Evolutionary conservation across 2,329 filamentous ascomycete species (phyloP).

Genomic region (Aspergillus neoniger): DNA sequence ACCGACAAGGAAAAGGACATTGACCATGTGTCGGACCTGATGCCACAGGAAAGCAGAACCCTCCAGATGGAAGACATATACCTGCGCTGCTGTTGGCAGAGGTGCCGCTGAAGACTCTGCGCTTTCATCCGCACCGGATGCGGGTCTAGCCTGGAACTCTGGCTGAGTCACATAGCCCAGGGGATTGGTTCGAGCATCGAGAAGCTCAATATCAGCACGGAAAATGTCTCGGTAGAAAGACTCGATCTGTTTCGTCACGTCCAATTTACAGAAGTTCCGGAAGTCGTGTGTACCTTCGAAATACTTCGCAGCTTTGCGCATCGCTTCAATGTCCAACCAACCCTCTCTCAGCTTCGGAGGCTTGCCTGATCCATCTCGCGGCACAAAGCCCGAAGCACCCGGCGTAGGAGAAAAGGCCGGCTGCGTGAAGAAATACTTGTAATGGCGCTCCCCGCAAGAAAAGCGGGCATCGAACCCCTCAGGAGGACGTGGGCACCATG

Average conservation of each 20-base stretch:
- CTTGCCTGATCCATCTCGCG: constrained; percentile 27
- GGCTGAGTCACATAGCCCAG: constrained; percentile 57
- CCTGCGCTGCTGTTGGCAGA: constrained; percentile 55
- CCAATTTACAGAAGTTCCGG: constrained; percentile 94
- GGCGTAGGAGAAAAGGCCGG: constrained; percentile 76
- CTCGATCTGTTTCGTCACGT: constrained; percentile 82
- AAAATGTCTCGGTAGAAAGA: constrained; percentile 81
- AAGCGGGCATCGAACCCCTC: constrained; percentile 85
- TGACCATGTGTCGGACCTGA: constrained; percentile 94
- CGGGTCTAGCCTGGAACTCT: constrained; percentile 46
- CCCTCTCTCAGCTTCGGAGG: constrained; percentile 58
- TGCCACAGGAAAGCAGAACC: constrained; percentile 97
- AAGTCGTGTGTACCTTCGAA: constrained; percentile 90
- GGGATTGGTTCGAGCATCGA: constrained; percentile 55
- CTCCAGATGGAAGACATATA: constrained; percentile 86
- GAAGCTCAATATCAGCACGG: constrained; percentile 74
- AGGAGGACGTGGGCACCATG: constrained; percentile 86
- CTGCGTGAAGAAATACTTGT: constrained; percentile 97
- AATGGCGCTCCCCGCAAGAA: constrained; percentile 85
- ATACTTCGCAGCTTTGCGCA: constrained; percentile 76
- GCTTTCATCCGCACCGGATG: constrained; percentile 19
- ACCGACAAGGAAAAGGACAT: constrained; percentile 85
- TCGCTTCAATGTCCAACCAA: constrained; percentile 83
- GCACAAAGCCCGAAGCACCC: constrained; percentile 52
- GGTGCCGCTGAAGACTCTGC: constrained; percentile 17